A percentile compares a stretch with the other conserved stretches of the same genome.
Evolutionary conservation across 2,329 filamentous ascomycete genomes (phyloP).

Genomic region (Fusarium chuoi): DNA sequence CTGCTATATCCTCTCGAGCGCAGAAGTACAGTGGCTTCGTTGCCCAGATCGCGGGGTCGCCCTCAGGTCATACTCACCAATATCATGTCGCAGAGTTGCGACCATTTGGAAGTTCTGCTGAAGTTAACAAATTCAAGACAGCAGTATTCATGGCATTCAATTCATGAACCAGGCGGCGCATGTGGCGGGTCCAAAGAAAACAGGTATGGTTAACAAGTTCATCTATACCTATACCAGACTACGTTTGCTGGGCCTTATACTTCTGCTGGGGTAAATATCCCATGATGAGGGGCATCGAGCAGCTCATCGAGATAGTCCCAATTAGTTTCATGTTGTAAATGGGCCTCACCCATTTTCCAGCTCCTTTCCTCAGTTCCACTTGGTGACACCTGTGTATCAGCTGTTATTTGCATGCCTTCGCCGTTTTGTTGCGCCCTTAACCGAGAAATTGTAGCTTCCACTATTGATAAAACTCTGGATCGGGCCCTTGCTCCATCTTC

Average conservation of each 20-base stretch:
- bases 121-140: neutral
- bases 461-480: neutral
- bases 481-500: neutral
- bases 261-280: neutral
- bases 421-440: neutral
- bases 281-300: neutral
- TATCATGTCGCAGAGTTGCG: no score
- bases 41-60: no score
- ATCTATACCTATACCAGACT: neutral
- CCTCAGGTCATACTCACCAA: no score
- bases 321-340: neutral
- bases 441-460: neutral
- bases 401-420: fast-evolving
- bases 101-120: no score
- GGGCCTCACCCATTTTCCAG: neutral
- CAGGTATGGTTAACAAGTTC: neutral
- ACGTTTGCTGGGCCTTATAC: no score
- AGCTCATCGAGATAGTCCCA: neutral
- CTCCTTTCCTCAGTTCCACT: no score
- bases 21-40: no score
- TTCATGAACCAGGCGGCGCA: neutral
- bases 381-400: neutral
- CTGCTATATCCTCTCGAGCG: no score
- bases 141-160: neutral
- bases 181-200: neutral